These are phyloP conservation scores for Pichia sp. DNA, from an alignment of 1,139 yeast species.

Conservation along the genomic window DNA sequence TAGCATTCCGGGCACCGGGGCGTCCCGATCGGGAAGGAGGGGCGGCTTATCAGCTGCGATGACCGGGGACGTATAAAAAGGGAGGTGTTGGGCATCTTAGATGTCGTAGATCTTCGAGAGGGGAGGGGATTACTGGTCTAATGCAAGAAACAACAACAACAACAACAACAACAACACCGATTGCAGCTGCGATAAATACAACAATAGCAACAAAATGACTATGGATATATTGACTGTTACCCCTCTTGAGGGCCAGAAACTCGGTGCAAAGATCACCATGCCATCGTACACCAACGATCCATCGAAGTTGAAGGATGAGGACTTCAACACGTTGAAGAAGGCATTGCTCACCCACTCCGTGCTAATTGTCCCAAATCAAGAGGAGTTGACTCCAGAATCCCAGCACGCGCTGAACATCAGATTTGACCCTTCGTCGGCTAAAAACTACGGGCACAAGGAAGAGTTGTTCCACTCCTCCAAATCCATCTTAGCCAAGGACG, in stretches of 20 bases:
- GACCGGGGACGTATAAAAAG: background rate
- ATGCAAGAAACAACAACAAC: background rate
- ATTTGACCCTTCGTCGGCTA: constrained; percentile 70
- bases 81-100: background rate
- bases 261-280: constrained; percentile 64
- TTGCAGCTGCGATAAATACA: no score
- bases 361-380: constrained; percentile 67
- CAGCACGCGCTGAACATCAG: constrained; percentile 71
- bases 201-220: constrained; percentile 1
- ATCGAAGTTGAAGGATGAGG: constrained; percentile 58
- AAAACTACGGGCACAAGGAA: constrained; percentile 73
- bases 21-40: constrained; percentile 3
- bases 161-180: background rate
- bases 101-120: background rate
- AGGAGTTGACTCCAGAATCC: constrained; percentile 59
- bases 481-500: constrained; percentile 75
- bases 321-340: constrained; percentile 55
- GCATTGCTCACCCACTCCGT: constrained; percentile 69
- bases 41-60: background rate
- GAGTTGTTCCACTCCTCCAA: constrained; percentile 76
- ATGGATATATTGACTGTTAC: constrained; percentile 31
- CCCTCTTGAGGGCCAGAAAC: constrained; percentile 49
- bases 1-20: background rate
- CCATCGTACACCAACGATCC: constrained; percentile 75
- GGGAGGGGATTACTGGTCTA: background rate